Conservation (phyloP, 2,329 filamentous ascomycete species). For the Claviceps sp. region DNA sequence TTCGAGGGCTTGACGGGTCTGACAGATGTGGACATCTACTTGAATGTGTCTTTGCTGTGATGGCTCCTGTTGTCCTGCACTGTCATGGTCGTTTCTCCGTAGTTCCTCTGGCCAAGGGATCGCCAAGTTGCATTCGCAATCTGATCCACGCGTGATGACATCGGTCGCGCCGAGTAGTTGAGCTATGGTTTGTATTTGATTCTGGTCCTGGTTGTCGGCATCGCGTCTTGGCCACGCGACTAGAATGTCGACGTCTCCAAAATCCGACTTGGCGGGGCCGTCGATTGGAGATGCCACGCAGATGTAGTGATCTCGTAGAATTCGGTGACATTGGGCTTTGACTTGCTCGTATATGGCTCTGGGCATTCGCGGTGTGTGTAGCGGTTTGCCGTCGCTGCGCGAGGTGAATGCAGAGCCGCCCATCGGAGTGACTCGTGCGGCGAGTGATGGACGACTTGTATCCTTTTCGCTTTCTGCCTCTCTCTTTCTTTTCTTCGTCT, state of each 20-base stretch:
- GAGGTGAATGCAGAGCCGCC: slow-evolving; percentile 49
- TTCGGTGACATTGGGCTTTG: slow-evolving; percentile 28
- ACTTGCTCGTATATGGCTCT: slow-evolving; percentile 40
- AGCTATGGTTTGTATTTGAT: slow-evolving; percentile 19
- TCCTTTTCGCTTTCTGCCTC: not conserved
- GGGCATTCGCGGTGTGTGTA: slow-evolving; percentile 54
- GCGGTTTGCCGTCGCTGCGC: slow-evolving; percentile 25
- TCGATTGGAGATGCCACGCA: slow-evolving; percentile 50
- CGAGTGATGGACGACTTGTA: not conserved
- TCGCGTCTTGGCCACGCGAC: slow-evolving; percentile 26
- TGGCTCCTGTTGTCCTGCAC: not conserved
- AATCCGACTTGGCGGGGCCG: slow-evolving; percentile 51
- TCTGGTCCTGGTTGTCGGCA: slow-evolving; percentile 1
- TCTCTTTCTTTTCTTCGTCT: not conserved
- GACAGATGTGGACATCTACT: slow-evolving; percentile 51
- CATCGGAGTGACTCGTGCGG: slow-evolving; percentile 31
- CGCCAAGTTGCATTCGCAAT: slow-evolving; percentile 32
- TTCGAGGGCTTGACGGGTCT: slow-evolving; percentile 26
- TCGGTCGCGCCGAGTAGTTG: slow-evolving; percentile 31
- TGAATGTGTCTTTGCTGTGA: slow-evolving; percentile 38
- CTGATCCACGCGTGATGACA: slow-evolving; percentile 17
- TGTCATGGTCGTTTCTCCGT: not conserved
- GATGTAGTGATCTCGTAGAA: slow-evolving; percentile 38
- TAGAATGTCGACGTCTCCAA: slow-evolving; percentile 64
- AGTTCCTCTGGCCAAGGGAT: slow-evolving; percentile 35